These are phyloP conservation scores for Ilex asprella DNA, from an alignment of 257 asterid genomes.

Conservation along the genomic window DNA sequence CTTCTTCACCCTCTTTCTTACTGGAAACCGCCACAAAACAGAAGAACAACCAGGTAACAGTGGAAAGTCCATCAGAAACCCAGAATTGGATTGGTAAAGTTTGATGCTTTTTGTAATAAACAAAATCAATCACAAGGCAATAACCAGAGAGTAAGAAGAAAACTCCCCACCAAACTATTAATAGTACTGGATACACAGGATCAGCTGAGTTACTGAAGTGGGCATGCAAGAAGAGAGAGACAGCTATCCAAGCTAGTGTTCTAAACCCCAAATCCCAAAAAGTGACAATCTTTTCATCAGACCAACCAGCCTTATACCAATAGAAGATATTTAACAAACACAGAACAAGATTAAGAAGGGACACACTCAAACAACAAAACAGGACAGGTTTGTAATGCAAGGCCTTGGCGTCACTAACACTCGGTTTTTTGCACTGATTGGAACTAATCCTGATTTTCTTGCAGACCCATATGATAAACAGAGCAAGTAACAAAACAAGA, in stretches of 20 bases:
- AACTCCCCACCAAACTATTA: conserved; percentile 71
- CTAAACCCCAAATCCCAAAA: conserved; percentile 46
- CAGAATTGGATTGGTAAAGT: conserved; percentile 37
- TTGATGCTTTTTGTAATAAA: conserved; percentile 33
- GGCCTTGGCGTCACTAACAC: conserved; percentile 9
- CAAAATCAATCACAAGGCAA: conserved; percentile 50
- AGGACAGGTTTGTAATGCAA: conserved; percentile 29
- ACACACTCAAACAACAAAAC: conserved; percentile 39
- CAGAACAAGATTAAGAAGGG: conserved; percentile 38
- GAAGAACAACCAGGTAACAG: conserved; percentile 37
- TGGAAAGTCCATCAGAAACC: conserved; percentile 52
- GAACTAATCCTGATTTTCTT: conserved; percentile 15
- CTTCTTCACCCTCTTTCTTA: conserved; percentile 22
- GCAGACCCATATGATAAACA: conserved; percentile 31
- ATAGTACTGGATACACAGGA: conserved; percentile 43
- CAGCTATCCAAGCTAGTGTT: conserved; percentile 48
- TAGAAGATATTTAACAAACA: conserved; percentile 43
- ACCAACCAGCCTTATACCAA: conserved; percentile 64
- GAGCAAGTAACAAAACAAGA: conserved; percentile 27
- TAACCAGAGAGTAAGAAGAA: conserved; percentile 54
- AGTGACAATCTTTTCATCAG: conserved; percentile 56
- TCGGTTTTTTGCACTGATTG: conserved; percentile 17
- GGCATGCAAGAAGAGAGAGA: conserved; percentile 42
- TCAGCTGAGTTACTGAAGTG: conserved; percentile 31
- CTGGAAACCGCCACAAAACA: conserved; percentile 44